Base-by-base conservation (phyloP, 2,329 filamentous ascomycete genomes). In the Ophidiomyces ophidiicola region DNA sequence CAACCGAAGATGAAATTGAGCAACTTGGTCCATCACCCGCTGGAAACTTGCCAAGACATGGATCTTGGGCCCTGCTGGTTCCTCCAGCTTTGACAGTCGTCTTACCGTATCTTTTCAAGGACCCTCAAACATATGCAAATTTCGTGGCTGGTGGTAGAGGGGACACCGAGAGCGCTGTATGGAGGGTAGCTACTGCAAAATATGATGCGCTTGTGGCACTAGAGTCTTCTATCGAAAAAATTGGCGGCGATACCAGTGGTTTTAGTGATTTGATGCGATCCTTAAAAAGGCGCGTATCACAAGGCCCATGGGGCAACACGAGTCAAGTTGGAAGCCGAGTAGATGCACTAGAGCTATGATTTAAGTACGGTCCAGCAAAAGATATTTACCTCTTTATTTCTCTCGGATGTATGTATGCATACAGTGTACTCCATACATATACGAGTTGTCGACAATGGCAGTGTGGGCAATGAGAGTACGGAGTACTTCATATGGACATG, bases 111-210 rank as follows among this genome's bases (percentile, higher is more conserved):
- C 58, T 78, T 2, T 64, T 77, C 40, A 70, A 68, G 39, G 71
- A 72, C 2, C 67, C 73, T 1, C 67, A 69, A 20, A 69, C 67
- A 0, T 75, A 72, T 44, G 66, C 68, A 8, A 73, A 72, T 39
- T 62, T 76, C n/a, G 72, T 75, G 0, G 71, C 69, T 10, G 61
- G 63, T 25, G 72, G 73, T 6, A 60, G 67, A 6, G 71, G 69
- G 2, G 73, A 76, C 49, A 58, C 67, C 1, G 70, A 76, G 49
- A 72, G 67, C 45, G 64, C 70, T 1, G 71, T 72, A 2, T 76
- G 72, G 56, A 66, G 68, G 44, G 63, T 78, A 29, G 72, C 72
- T 1, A 65, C 62, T 32, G 68, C 70, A 0, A 76, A 75, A 48
- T 73, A 72, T 46, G 72, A 74, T 40, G 68, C 68, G 2, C 48